Conservation (phyloP, 495 filamentous ascomycete species). For the Penicillium crystallinum region DNA sequence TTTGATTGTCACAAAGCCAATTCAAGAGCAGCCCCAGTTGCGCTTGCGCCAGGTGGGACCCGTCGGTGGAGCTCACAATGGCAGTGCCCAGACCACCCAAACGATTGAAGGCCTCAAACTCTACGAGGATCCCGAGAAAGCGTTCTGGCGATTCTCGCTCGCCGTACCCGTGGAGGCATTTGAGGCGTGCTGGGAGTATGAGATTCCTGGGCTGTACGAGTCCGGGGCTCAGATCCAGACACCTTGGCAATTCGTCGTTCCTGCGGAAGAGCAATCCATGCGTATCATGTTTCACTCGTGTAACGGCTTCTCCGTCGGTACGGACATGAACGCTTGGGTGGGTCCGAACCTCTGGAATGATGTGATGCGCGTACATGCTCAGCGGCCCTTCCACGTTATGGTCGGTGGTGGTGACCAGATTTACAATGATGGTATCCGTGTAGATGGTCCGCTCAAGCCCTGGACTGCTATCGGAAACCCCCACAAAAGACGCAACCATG, state of each 20-base stretch:
- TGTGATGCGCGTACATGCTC: conserved; percentile 62
- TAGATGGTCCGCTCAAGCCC: conserved; percentile 66
- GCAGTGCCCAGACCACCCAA: conserved; percentile 11
- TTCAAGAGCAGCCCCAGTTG: conserved; percentile 47
- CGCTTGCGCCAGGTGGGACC: conserved; percentile 43
- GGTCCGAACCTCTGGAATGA: conserved; percentile 89
- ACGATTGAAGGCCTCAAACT: conserved; percentile 55
- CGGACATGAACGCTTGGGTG: conserved; percentile 77
- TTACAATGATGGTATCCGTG: conserved; percentile 87
- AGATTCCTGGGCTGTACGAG: conserved; percentile 37
- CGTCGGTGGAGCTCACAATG: conserved; percentile 15
- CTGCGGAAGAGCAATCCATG: conserved; percentile 78
- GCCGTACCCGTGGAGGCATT: conserved; percentile 43
- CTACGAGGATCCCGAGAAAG: conserved; percentile 71
- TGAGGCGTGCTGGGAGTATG: conserved; percentile 48
- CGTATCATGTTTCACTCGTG: conserved; percentile 94
- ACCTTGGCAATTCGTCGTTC: conserved; percentile 62
- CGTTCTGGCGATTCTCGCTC: conserved; percentile 78
- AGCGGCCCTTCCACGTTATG: conserved; percentile 88
- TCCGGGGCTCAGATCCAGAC: conserved; percentile 34
- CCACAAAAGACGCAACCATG: conserved; percentile 69
- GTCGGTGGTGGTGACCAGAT: conserved; percentile 94
- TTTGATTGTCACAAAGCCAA: conserved; percentile 68
- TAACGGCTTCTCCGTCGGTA: conserved; percentile 93
- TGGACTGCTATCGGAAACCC: conserved; percentile 85